Percentiles rank a stretch among this genome's conserved stretches.
phyloP scores from a whole-genome alignment of 176 grass and related monocot genomes.

The bread wheat (Triticum aestivum) region IWGSC_CS_RefSeq_v2.1 NC_057796.1:498300337-498300836 shows the following conservation, averaged over 20 bases:
- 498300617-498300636: slow-evolving; percentile 56
- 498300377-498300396: too few species aligned
- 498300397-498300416: too few species aligned
- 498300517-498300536: slow-evolving; percentile 88
- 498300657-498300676: not conserved
- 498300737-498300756: too few species aligned
- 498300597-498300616: slow-evolving; percentile 56
- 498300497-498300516: slow-evolving; percentile 85
- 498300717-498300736: too few species aligned
- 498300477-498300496: slow-evolving; percentile 61
- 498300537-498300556: slow-evolving; percentile 78
- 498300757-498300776: not conserved
- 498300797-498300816: slow-evolving; percentile 84
- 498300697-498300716: too few species aligned
- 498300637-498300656: slow-evolving; percentile 67
- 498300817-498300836: slow-evolving; percentile 53
- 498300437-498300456: slow-evolving; percentile 49
- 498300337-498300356: too few species aligned
- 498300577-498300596: slow-evolving; percentile 73
- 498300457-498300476: slow-evolving; percentile 68
- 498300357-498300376: too few species aligned
- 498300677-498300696: not conserved
- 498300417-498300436: slow-evolving; percentile 20
- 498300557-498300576: slow-evolving; percentile 51
- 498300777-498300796: not conserved